A percentile compares a stretch with the other conserved stretches of the same genome.
Evolutionary conservation across 495 filamentous ascomycete genomes (phyloP).

Genomic region (Thermochaetoides thermophila): DNA sequence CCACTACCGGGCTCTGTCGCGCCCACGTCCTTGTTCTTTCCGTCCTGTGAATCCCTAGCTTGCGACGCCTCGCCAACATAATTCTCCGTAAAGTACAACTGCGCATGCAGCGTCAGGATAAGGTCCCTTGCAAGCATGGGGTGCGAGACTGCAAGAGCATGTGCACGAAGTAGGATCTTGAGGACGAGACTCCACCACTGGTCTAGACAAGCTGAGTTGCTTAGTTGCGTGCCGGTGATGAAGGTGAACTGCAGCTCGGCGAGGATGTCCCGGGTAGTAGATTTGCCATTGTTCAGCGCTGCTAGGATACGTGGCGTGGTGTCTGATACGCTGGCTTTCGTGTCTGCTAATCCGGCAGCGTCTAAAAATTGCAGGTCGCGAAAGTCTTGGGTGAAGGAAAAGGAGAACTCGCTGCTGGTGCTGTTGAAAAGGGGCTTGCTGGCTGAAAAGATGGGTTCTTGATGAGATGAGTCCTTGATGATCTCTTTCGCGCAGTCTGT

Average conservation of each 20-base stretch:
- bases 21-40: conserved; percentile 8
- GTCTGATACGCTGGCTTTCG: conserved; percentile 13
- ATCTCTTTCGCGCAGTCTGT: conserved; percentile 18
- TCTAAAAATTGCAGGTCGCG: conserved; percentile 56
- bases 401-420: conserved; percentile 25
- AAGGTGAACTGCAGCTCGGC: conserved; percentile 83
- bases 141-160: conserved; percentile 37
- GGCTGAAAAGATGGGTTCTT: conserved; percentile 10
- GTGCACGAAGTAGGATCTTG: conserved; percentile 55
- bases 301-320: conserved; percentile 19
- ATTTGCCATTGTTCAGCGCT: conserved; percentile 4
- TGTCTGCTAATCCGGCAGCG: conserved; percentile 8
- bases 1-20: conserved; percentile 6
- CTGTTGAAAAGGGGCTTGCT: conserved; percentile 1
- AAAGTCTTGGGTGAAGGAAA: conserved; percentile 45
- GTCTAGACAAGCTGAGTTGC: conserved; percentile 72
- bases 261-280: conserved; percentile 32
- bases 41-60: background rate
- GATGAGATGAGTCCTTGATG: conserved; percentile 7
- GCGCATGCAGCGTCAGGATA: conserved; percentile 47
- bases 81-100: conserved; percentile 56
- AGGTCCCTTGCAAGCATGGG: conserved; percentile 46
- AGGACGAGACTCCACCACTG: conserved; percentile 71
- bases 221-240: conserved; percentile 62
- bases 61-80: conserved; percentile 25